Conservation (phyloP, 2,329 filamentous ascomycete genomes). For the Fusarium buharicum region DNA sequence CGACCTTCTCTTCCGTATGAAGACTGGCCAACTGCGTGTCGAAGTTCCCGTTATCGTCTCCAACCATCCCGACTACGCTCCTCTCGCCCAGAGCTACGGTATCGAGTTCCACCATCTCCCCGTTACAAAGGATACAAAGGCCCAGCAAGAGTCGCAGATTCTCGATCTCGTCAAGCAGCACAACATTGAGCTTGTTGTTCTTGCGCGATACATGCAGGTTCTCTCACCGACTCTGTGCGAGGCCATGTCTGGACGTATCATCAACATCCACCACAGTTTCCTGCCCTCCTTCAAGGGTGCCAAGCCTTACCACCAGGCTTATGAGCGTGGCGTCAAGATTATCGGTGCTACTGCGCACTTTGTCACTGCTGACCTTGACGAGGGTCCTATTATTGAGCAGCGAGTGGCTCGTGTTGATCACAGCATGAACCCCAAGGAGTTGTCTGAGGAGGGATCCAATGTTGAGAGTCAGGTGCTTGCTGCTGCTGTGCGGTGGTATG, state of each 20-base stretch:
- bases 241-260: conserved; percentile 85
- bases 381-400: conserved; percentile 91
- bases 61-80: conserved; percentile 79
- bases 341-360: conserved; percentile 89
- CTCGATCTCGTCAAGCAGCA: conserved; percentile 76
- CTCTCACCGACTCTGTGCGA: conserved; percentile 78
- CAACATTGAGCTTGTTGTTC: conserved; percentile 79
- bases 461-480: conserved; percentile 86
- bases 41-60: conserved; percentile 83
- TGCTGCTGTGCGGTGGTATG: conserved; percentile 85
- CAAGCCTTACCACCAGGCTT: conserved; percentile 89
- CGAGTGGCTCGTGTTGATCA: conserved; percentile 81
- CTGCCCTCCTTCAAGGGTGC: conserved; percentile 88
- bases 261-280: conserved; percentile 93
- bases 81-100: conserved; percentile 76
- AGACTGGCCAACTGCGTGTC: conserved; percentile 77
- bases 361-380: conserved; percentile 84
- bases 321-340: conserved; percentile 87
- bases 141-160: conserved; percentile 75
- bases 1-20: conserved; percentile 82
- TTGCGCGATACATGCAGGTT: conserved; percentile 90
- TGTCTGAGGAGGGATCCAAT: conserved; percentile 83
- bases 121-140: conserved; percentile 81
- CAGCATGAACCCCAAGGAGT: conserved; percentile 76
- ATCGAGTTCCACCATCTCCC: conserved; percentile 85